phyloP scores from a whole-genome alignment of 225 moss, liverwort and hornwort species.

The Neckera pumila region DNA sequence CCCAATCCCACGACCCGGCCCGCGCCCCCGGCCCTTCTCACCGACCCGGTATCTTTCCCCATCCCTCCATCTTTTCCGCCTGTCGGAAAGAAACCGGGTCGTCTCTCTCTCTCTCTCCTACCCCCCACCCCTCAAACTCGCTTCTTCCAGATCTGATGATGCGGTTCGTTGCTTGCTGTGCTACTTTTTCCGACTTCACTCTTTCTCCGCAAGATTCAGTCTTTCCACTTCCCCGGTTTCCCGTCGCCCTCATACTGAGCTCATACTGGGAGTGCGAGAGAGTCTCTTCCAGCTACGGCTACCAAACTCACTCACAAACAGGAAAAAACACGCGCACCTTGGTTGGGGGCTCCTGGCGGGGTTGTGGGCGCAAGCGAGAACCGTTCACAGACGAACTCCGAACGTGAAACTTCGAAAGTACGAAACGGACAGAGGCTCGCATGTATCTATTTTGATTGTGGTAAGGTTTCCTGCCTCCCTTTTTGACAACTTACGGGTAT shows the following conservation, averaged over 20 bases:
- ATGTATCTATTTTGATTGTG: background rate
- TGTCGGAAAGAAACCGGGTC: constrained; percentile 12
- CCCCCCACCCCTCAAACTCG: background rate
- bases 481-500: background rate
- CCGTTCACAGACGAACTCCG: background rate
- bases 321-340: background rate
- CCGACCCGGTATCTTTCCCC: constrained; percentile 2
- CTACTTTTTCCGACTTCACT: background rate
- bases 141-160: constrained; percentile 15
- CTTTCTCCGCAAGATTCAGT: background rate
- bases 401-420: background rate
- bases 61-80: background rate
- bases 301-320: background rate
- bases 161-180: background rate
- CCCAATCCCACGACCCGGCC: background rate
- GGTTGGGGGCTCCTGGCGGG: background rate
- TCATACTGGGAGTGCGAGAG: background rate
- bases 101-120: background rate
- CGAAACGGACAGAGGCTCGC: background rate
- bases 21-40: background rate
- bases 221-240: background rate
- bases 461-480: background rate
- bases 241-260: background rate
- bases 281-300: background rate
- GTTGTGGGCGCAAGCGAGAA: background rate